Percentiles rank a stretch among this genome's conserved stretches.
These are phyloP conservation scores for Diaporthe amygdali DNA, from an alignment of 2,329 filamentous ascomycete species.

Conservation along the genomic window DNA sequence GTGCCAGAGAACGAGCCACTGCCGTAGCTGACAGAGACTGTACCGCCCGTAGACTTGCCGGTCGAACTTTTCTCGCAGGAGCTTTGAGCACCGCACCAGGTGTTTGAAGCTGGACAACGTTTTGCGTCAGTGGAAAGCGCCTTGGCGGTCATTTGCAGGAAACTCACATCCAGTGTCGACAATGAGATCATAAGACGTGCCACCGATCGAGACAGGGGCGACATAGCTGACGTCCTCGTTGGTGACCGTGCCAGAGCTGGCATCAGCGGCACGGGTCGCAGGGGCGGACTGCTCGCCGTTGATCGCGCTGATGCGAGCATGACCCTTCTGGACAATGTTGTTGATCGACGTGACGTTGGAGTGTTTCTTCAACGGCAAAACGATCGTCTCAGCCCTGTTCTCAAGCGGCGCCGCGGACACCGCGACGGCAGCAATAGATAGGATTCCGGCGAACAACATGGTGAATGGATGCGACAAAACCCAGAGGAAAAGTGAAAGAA, in stretches of 20 bases:
- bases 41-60: conserved; percentile 28
- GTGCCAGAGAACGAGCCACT: conserved; percentile 33
- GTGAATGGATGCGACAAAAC: background rate
- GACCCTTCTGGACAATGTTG: conserved; percentile 31
- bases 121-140: background rate
- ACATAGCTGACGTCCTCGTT: conserved; percentile 34
- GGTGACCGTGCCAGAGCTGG: conserved; percentile 32
- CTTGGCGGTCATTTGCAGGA: background rate
- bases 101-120: conserved; percentile 30
- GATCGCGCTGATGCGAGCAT: conserved; percentile 30
- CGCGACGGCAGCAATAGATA: conserved; percentile 26
- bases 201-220: conserved; percentile 33
- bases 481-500: background rate
- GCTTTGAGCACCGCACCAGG: conserved; percentile 14
- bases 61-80: conserved; percentile 12
- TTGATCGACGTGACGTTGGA: conserved; percentile 31
- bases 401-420: conserved; percentile 33
- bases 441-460: conserved; percentile 10
- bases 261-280: conserved; percentile 4
- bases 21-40: conserved; percentile 33
- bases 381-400: conserved; percentile 27
- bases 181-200: conserved; percentile 32
- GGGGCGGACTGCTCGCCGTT: conserved; percentile 25
- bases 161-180: conserved; percentile 36
- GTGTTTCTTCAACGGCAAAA: conserved; percentile 31